Evolutionary conservation across 345 rosid genomes (phyloP), one percentile per base, ranked within the genome.

Genomic region (Litchi chinensis): DNA sequence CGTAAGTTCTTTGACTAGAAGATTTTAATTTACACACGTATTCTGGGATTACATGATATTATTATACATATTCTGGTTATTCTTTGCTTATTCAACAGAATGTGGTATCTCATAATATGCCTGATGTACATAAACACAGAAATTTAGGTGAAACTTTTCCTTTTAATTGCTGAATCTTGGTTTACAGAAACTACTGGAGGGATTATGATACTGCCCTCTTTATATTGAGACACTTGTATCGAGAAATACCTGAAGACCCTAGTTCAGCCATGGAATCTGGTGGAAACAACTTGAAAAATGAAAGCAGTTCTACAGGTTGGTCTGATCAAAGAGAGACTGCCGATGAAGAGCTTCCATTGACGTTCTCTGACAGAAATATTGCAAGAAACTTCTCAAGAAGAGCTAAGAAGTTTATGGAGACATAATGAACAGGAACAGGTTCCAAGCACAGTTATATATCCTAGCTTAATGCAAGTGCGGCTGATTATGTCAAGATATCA

Each of bases 101-200:
- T 22, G 37, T 21, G 56, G 22, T 60, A 15, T 21, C n/a, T 73
- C 18, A 2, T 13, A 11, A 21, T n/a, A 59, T 40, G 9, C 22
- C 28, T 73, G 46, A 32, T 57, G 21, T 69, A 41, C 26, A 56
- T 24, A 57, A 18, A 22, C 41, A 44, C 50, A 10, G 9, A 46
- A 6, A 46, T 11, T 46, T 7, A 3, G 12, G 10, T 8, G 52
- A 19, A 12, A 57, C 5, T 50, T 62, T 62, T 73, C 24, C 68
- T 40, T 81, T 44, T 77, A 26, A 72, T 73, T 12, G 11, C 46
- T 68, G 57, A 60, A 70, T 80, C 66, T 77, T 39, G 64, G 71
- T 65, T 46, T 68, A 80, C 96, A 96, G 99, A 83, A 96, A 96
- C 87, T 96, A 96, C 77, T 94, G 99, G 99, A 93, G 99, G 85